Base-by-base conservation (phyloP, 495 filamentous ascomycete genomes). In the Xylaria acuta region DNA sequence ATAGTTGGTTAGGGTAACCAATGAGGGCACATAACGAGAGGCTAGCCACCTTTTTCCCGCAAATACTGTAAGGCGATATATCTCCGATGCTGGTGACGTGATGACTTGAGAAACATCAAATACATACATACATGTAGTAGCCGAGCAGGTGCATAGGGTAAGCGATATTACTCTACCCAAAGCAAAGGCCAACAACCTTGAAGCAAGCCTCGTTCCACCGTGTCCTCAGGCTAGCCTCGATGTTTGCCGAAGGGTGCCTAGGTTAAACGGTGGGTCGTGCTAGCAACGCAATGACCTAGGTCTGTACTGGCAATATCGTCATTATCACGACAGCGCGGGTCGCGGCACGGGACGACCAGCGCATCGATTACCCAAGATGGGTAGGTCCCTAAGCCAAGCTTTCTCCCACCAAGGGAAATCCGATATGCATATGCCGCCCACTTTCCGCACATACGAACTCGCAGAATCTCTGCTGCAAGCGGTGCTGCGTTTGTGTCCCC, bases 371-470 rank as follows among this genome's bases (percentile, higher is more conserved):
- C 49, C 65, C 32, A 20, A 41, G 68, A n/a, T 60, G 53, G 51
- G 41, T 58, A 71, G 60, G 45, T 34, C 25, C 20, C 25, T 27
- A 71, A 64, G 58, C 59, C 69, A 62, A 64, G 59, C 69, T 43
- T 51, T 71, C 32, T 64, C 45, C 60, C 30, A 62, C 36, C 69
- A 64, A 71, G 34, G 49, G 58, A 56, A 71, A 64, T 64, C 47
- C 58, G 43, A 56, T n/a, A n/a, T 64, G 69, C 69, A 64, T 45
- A 71, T 51, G 47, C 69, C 18, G 47, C 47, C 69, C 69, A 71
- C 69, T 51, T 64, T 56, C 60, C 47, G 59, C 25, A 47, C 25
- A 64, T n/a, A 43, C 34, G 32, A 22, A 49, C 60, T 14, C 58
- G 69, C 59, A 71, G 69, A 41, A 40, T 41, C 34, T 20, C 0